Evolutionary conservation across 129 eudicot genomes (phyloP), one percentile per base, ranked within the genome.

Genomic region (Pseudognaphalium luteoalbum): DNA sequence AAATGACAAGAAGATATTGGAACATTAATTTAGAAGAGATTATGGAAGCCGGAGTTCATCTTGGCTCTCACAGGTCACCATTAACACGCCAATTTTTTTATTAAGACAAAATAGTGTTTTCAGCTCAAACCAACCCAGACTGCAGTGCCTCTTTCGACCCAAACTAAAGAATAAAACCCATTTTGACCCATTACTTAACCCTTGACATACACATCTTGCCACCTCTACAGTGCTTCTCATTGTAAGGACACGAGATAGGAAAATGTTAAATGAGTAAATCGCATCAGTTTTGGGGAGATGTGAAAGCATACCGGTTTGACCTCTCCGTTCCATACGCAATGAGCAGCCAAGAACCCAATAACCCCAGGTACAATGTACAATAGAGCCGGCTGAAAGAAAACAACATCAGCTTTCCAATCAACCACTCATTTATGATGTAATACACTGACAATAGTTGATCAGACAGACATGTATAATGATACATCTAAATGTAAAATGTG

Each of bases 301-400:
- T 77, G 68, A 71, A 44, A 15, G 61, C 86, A 66, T 80, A 93
- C 98, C 82, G 86, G 87, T 86, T 90, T 93, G 58, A 93, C 87
- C 9, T 93, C 98, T 60, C 98, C 98, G 17, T 93, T 93, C 96
- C 96, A 93, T 20, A 88, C 44, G 81, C 89, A 88, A 86, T 93
- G 98, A 59, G 79, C 90, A 60, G 91, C 98, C 93, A 93, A 83
- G 71, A 88, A 93, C 47, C 98, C 98, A 34, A 90, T 87, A 12
- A 88, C 98, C 44, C 87, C 81, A 12, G 98, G 98, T 37, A 90
- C 98, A 37, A 93, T 93, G 78, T 93, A 93, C 62, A 93, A 76
- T 10, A 93, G 85, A 19, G 98, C 97, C 74, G 98, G 98, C 97
- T 93, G 90, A 19, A 88, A 77, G 9, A 35, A 35, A 70, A 16